phyloP scores from a whole-genome alignment of 805 yeast genomes.

The Starmerella vitae region DNA sequence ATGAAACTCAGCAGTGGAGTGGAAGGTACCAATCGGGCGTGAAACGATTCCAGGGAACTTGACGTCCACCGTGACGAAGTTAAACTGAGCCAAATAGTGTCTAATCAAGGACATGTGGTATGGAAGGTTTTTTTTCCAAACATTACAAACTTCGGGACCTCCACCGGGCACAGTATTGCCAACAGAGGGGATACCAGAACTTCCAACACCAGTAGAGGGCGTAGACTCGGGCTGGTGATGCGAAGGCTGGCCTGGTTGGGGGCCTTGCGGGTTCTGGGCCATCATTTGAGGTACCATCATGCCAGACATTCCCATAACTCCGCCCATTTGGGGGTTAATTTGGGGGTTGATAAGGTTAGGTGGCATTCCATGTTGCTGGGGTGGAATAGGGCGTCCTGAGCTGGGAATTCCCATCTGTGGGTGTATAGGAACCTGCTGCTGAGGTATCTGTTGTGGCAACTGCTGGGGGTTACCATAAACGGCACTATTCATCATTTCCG shows the following conservation, averaged over 20 bases:
- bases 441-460: conserved; percentile 12
- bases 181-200: not conserved
- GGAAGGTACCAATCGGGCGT: conserved; percentile 87
- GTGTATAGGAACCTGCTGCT: no score
- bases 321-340: not conserved
- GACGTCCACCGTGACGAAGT: conserved; percentile 47
- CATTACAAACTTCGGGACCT: conserved; percentile 24
- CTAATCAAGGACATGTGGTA: conserved; percentile 31
- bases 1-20: conserved; percentile 82
- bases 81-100: conserved; percentile 28
- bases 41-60: conserved; percentile 96
- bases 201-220: not conserved
- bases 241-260: not conserved
- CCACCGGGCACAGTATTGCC: conserved; percentile 1
- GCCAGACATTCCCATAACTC: not conserved
- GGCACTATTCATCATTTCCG: conserved; percentile 6
- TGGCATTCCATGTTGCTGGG: conserved; percentile 1
- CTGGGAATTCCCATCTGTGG: conserved; percentile 10
- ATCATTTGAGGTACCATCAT: not conserved
- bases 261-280: not conserved
- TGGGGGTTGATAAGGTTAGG: not conserved
- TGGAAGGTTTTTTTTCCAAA: conserved; percentile 32
- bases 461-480: conserved; percentile 12
- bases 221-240: not conserved
- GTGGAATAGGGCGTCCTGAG: not conserved